These are phyloP conservation scores for Xylaria sp. DNA, from an alignment of 2,329 filamentous ascomycete genomes.

Conservation along the genomic window DNA sequence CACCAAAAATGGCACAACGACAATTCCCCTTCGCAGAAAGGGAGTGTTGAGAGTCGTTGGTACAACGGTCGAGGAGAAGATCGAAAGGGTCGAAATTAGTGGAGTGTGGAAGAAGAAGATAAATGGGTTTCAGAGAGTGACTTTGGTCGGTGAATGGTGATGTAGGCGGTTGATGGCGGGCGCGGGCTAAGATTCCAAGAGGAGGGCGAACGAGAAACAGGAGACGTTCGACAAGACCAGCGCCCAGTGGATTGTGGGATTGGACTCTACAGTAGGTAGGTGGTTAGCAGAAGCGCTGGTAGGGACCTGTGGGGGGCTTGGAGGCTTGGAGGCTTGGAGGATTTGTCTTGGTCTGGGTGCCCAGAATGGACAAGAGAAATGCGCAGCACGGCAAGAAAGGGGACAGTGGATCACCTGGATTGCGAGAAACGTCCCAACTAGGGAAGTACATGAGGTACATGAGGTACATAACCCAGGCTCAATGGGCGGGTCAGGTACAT, in stretches of 20 bases:
- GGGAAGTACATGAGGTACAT: no score
- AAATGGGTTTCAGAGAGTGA: slow-evolving; percentile 29
- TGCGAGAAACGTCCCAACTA: neutral
- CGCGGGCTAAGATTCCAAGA: slow-evolving; percentile 13
- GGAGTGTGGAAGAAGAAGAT: slow-evolving; percentile 25
- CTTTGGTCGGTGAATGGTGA: slow-evolving; percentile 24
- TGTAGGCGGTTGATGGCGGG: slow-evolving; percentile 20
- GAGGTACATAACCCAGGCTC: no score
- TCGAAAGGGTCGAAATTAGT: slow-evolving; percentile 19
- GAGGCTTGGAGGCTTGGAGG: neutral
- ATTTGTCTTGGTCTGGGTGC: neutral
- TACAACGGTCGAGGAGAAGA: slow-evolving; percentile 13
- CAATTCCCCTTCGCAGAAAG: slow-evolving; percentile 29
- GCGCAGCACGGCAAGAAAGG: slow-evolving; percentile 17
- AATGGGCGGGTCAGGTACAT: slow-evolving; percentile 4
- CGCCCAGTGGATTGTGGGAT: no score
- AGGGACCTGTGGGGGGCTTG: neutral
- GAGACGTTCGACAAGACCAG: slow-evolving; percentile 15
- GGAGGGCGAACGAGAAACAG: slow-evolving; percentile 8
- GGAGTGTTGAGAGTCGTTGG: slow-evolving; percentile 22
- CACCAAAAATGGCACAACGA: slow-evolving; percentile 9
- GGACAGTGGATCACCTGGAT: slow-evolving; percentile 11
- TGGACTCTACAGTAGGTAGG: no score
- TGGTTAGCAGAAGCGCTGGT: no score
- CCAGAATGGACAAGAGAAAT: neutral